phyloP scores from a whole-genome alignment of 2,329 filamentous ascomycete genomes.

The Xylariaceae sp. region DNA sequence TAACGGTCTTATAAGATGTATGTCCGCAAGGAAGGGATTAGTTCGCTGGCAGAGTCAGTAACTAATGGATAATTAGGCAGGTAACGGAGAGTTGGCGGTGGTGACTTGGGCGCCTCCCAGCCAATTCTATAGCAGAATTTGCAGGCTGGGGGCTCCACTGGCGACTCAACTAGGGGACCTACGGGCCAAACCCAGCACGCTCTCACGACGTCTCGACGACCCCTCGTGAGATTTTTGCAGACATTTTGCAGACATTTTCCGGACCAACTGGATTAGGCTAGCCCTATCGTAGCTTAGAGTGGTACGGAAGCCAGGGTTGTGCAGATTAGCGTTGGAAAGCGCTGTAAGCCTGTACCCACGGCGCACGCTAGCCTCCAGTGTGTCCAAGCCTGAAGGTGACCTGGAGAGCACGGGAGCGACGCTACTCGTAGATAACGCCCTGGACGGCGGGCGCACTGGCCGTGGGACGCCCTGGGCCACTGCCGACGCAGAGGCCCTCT shows the following conservation, averaged over 20 bases:
- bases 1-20: neutral
- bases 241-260: no score
- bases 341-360: no score
- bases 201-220: no score
- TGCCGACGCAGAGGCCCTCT: neutral
- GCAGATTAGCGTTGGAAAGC: no score
- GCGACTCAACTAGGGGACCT: neutral
- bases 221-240: neutral
- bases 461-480: neutral
- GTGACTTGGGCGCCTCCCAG: slow-evolving; percentile 15
- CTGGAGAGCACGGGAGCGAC: no score
- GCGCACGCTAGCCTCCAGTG: no score
- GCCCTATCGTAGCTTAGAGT: no score
- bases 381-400: neutral
- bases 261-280: no score
- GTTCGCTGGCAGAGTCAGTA: neutral
- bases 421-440: no score
- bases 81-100: slow-evolving; percentile 2
- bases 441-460: no score
- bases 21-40: neutral
- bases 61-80: slow-evolving; percentile 1
- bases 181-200: no score
- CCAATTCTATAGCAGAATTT: slow-evolving; percentile 6
- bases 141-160: slow-evolving; percentile 5
- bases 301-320: no score